Conservation (phyloP, 2,329 filamentous ascomycete species). For the Colletotrichum navitas region DNA sequence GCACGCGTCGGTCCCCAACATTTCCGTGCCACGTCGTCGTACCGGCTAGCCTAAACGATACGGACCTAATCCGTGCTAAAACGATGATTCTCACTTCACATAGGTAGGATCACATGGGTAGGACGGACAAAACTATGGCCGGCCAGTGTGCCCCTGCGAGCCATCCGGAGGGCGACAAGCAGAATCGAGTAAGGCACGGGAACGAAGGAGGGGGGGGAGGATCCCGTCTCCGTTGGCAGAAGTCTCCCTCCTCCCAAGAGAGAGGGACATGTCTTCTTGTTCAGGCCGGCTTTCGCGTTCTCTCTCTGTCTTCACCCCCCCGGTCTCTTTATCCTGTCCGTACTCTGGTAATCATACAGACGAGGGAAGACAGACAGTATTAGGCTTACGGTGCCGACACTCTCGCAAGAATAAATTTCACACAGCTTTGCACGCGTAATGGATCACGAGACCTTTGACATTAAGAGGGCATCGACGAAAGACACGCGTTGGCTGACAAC, state of each 20-base stretch:
- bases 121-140: background rate
- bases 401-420: background rate
- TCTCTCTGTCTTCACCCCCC: no score
- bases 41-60: background rate
- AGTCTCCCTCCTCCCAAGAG: no score
- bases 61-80: background rate
- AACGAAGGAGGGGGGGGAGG: background rate
- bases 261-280: no score
- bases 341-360: background rate
- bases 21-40: background rate
- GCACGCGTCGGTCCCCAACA: background rate
- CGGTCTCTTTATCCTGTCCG: background rate
- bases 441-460: background rate
- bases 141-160: background rate
- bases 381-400: no score
- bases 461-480: background rate
- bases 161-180: background rate
- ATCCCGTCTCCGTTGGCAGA: no score
- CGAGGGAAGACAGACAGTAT: background rate
- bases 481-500: background rate
- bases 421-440: background rate
- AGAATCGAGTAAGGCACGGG: background rate
- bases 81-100: background rate
- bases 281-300: no score
- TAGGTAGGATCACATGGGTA: background rate